Conservation (phyloP, 2,329 filamentous ascomycete genomes). For the Xylariaceae sp. region DNA sequence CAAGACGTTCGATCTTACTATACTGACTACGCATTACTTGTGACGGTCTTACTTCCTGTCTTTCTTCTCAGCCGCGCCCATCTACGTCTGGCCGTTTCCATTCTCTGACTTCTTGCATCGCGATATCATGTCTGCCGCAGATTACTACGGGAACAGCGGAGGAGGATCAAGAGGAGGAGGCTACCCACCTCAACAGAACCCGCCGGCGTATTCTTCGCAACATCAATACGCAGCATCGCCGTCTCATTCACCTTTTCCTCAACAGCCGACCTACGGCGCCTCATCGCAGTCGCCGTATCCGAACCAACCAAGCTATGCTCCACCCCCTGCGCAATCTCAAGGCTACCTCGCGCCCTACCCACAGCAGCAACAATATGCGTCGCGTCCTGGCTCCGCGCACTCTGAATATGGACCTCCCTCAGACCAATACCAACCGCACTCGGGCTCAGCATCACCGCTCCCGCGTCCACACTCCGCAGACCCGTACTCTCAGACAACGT, state of each 20-base stretch:
- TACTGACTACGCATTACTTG: too few relatives aligned
- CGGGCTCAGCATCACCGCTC: slow-evolving; percentile 18
- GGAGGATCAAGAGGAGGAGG: slow-evolving; percentile 25
- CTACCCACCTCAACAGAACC: slow-evolving; percentile 30
- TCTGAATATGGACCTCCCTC: too few relatives aligned
- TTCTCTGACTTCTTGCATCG: neutral
- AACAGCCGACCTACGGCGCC: slow-evolving; percentile 26
- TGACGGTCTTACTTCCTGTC: too few relatives aligned
- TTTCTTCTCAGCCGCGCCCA: too few relatives aligned
- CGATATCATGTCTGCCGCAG: slow-evolving; percentile 42
- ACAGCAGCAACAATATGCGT: slow-evolving; percentile 34
- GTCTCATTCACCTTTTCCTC: slow-evolving; percentile 32
- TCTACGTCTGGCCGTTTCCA: neutral
- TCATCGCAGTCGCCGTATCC: slow-evolving; percentile 33
- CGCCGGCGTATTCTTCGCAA: slow-evolving; percentile 30
- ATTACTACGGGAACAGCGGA: slow-evolving; percentile 39
- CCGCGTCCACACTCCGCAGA: slow-evolving; percentile 40
- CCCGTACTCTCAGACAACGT: slow-evolving; percentile 23
- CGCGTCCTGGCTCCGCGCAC: slow-evolving; percentile 40
- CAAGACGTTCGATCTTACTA: too few relatives aligned
- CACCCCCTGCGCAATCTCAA: slow-evolving; percentile 29
- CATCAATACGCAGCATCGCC: slow-evolving; percentile 30
- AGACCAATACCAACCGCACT: slow-evolving; percentile 19
- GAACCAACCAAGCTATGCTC: slow-evolving; percentile 32
- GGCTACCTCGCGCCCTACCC: slow-evolving; percentile 36